Base-by-base conservation (phyloP, 768 basidiomycete species). In the Russula earlei region DNA sequence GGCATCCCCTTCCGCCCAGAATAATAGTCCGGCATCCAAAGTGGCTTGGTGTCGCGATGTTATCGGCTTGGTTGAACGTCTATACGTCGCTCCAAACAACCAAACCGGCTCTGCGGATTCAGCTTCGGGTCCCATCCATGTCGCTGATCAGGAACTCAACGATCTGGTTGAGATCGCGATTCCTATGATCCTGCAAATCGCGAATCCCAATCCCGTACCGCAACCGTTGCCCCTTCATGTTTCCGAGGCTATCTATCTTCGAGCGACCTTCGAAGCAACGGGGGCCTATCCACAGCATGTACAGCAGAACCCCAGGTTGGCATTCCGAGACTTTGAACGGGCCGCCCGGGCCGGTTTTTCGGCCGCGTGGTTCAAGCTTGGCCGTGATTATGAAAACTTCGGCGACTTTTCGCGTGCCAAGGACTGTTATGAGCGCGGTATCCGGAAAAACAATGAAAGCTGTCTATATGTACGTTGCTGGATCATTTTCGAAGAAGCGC, bases 351-450 rank as follows among this genome's bases (percentile, higher is more conserved):
- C 77, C 0, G 93, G 94, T 0, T 86, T 82, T 60, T 71, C 76
- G 3, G 72, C 78, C n/a, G 90, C 90, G 0, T 97, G 95, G 94
- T 96, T 93, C 72, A 78, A 85, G 24, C 77, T 97, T 0, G 95
- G 91, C 0, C 73, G 91, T 17, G 94, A 95, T 58, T 96, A 97
- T 65, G 94, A 97, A 71, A 83, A 81, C 43, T 91, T 88, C 58
- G 83, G 83, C 22, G 91, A 98, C 67, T 49, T 77, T 1, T 61
- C 69, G 0, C 80, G 85, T 41, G 93, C 94, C 1, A 81, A 73
- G 59, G 89, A 91, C 25, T 94, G 91, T 67, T 96, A 92, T 65
- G 86, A 91, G 62, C 79, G 87, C 7, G 94, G 94, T 2, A 78
- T 82, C 44, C 82, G 82, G 63, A 72, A 77, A 24, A 80, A 79